phyloP scores from a whole-genome alignment of 306 rosid species.

The Ormosia emarginata region DNA sequence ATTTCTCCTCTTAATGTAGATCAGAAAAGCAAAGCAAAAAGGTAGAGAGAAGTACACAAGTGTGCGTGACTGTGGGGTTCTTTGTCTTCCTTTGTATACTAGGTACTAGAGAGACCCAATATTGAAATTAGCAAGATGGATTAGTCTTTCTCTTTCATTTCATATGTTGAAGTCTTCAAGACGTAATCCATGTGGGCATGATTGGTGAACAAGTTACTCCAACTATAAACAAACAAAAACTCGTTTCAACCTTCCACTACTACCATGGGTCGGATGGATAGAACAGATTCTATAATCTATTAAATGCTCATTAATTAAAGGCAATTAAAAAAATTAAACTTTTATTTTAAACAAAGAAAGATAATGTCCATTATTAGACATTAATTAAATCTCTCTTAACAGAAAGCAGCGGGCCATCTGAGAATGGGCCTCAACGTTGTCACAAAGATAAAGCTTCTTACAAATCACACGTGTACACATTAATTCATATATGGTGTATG shows the following conservation, averaged over 20 bases:
- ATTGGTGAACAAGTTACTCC: background rate
- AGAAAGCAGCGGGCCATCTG: background rate
- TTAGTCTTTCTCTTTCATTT: background rate
- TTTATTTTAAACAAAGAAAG: background rate
- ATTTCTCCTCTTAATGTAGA: constrained; percentile 19
- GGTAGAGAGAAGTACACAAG: background rate
- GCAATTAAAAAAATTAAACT: background rate
- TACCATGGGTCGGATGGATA: constrained; percentile 6
- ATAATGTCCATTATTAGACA: background rate
- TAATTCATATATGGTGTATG: too few relatives aligned
- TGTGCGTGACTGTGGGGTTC: background rate
- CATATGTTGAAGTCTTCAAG: background rate
- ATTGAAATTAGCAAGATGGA: constrained; percentile 28
- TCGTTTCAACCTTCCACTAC: background rate
- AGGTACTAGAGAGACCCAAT: background rate
- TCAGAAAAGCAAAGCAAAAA: background rate
- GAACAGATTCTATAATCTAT: background rate
- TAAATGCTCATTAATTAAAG: background rate
- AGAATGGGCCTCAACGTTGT: background rate
- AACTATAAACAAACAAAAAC: background rate
- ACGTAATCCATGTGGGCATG: constrained; percentile 11
- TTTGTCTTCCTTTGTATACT: background rate
- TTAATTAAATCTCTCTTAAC: background rate
- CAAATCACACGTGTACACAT: too few relatives aligned
- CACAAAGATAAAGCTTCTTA: too few relatives aligned